Base-by-base conservation (phyloP, 2,329 filamentous ascomycete genomes). In the Pestalotiopsis sp. region DNA sequence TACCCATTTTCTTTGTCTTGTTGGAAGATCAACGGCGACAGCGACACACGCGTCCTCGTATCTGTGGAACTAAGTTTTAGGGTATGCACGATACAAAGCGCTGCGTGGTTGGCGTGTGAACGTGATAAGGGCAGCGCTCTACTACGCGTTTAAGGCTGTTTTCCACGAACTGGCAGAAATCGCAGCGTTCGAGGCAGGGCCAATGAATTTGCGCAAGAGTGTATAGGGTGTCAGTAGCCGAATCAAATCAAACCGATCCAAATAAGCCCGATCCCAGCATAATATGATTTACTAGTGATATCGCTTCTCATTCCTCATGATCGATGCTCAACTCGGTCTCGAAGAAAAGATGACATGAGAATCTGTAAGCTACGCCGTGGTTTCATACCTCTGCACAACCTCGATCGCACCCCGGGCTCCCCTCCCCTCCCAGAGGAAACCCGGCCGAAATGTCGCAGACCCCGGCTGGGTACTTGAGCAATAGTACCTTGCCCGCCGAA, bases 1-100 rank as follows among this genome's bases (percentile, higher is more conserved):
- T 70, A 70, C 68, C 68, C 68, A 67, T 64, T 70, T 70, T 70
- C 66, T 62, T 66, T 40, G 56, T 60, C 25, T 20, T 66, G 14
- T 13, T 38, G 20, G 14, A 31, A 27, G 52, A 38, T 56, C 36
- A 60, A 36, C 31, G 49, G 41, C n/a, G 52, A 20, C 56, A 52
- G 45, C 20, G 17, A 52, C 45, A n/a, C 45, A 14, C 13, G 13
- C 20, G 45, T 20, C 45, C 17, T 11, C 45, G 45, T 52, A 20
- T 11, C n/a, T 52, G n/a, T 25, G 25, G 41, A n/a, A 45, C 23
- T 45, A 45, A 25, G 20, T 25, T n/a, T 25, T 12, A 14, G 61
- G 17, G 14, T 40, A 64, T 11, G 61, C 23, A 64, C 25, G 57
- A 13, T 7, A 17, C 14, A 14, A 59, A 13, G 9, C 57, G 57